phyloP scores from a whole-genome alignment of 768 basidiomycete species.

The Mycena haematopus region DNA sequence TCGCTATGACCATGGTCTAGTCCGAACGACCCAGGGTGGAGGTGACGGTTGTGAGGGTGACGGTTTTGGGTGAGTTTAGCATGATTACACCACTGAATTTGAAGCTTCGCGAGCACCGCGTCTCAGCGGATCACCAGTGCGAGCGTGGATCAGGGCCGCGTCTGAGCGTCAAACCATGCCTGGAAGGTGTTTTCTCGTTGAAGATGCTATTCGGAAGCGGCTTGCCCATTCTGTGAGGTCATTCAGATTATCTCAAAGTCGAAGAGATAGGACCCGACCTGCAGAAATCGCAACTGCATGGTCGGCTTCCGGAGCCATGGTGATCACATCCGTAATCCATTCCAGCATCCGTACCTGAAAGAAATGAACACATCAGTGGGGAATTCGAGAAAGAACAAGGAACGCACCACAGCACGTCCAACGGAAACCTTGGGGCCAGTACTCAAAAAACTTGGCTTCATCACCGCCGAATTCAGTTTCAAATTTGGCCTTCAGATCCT shows the following conservation, averaged over 20 bases:
- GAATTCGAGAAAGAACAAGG: not conserved
- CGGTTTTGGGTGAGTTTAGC: too few relatives aligned
- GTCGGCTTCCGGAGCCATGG: slow-evolving; percentile 43
- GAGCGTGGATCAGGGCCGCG: slow-evolving; percentile 45
- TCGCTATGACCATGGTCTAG: too few relatives aligned
- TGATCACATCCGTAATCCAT: slow-evolving; percentile 47
- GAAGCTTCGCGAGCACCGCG: too few relatives aligned
- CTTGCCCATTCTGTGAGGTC: slow-evolving; percentile 40
- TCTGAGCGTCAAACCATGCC: slow-evolving; percentile 39
- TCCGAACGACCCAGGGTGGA: too few relatives aligned
- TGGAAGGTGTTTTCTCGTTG: slow-evolving; percentile 35
- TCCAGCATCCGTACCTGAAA: slow-evolving; percentile 35
- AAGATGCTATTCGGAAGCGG: slow-evolving; percentile 39
- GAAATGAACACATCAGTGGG: not conserved
- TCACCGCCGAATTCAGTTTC: slow-evolving; percentile 37
- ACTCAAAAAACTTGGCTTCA: slow-evolving; percentile 36
- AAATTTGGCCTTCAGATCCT: slow-evolving; percentile 38
- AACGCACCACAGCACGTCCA: slow-evolving; percentile 45
- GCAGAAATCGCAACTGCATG: slow-evolving; percentile 48
- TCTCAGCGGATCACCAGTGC: slow-evolving; percentile 32
- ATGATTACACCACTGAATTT: too few relatives aligned
- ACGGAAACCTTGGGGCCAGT: slow-evolving; percentile 42
- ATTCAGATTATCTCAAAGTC: not conserved
- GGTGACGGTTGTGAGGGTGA: too few relatives aligned
- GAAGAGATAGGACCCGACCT: slow-evolving; percentile 30